Conservation (phyloP, 441 rosid species). For the Brassica balearica region DNA sequence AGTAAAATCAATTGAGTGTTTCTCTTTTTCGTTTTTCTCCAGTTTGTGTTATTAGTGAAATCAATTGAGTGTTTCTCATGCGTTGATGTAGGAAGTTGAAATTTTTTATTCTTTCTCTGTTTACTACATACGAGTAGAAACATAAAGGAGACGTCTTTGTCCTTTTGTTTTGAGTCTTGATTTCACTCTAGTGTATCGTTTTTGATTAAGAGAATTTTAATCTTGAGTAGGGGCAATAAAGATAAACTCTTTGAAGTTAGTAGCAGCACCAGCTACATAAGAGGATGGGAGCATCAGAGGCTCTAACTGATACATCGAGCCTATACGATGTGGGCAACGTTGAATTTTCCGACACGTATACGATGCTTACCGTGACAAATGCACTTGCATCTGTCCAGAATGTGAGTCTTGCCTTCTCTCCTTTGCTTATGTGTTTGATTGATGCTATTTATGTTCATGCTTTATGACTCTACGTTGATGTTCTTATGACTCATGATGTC, state of each 20-base stretch:
- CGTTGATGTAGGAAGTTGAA: background rate
- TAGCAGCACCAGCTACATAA: constrained; percentile 5
- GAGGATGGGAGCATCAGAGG: constrained; percentile 43
- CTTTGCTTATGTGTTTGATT: too few species aligned
- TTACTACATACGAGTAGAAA: background rate
- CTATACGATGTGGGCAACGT: constrained; percentile 26
- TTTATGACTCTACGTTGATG: constrained; percentile 56
- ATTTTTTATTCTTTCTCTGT: background rate
- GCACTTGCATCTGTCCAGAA: constrained; percentile 55
- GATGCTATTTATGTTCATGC: too few species aligned
- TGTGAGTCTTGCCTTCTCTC: constrained; percentile 45
- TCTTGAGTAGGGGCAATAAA: background rate
- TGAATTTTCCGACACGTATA: constrained; percentile 15
- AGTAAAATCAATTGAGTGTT: too few species aligned
- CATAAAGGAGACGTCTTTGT: background rate
- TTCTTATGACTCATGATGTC: constrained; percentile 96
- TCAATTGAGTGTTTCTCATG: constrained; percentile 9
- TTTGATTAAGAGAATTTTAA: background rate
- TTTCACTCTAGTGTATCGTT: background rate
- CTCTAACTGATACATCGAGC: constrained; percentile 18
- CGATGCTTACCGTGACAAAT: constrained; percentile 57
- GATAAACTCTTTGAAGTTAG: background rate
- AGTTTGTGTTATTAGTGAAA: background rate
- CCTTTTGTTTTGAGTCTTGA: background rate
- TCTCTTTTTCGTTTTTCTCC: too few species aligned